Conservation (phyloP, 2,329 filamentous ascomycete genomes). For the Eutypa lata region DNA sequence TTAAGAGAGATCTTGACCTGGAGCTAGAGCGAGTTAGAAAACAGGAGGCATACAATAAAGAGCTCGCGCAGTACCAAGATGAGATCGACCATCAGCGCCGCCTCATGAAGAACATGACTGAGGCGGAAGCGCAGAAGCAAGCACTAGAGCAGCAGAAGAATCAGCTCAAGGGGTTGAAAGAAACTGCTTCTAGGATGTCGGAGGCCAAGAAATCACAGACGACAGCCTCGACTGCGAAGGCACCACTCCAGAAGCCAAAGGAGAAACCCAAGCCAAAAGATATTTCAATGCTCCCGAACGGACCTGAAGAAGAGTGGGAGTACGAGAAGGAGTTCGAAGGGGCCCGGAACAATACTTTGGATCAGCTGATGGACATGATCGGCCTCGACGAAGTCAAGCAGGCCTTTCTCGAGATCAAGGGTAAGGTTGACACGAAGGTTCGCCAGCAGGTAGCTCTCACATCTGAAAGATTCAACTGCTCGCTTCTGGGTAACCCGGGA, state of each 20-base stretch:
- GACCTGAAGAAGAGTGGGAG: slow-evolving; percentile 57
- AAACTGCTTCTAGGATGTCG: slow-evolving; percentile 16
- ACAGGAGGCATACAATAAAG: slow-evolving; percentile 40
- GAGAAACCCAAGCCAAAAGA: slow-evolving; percentile 3
- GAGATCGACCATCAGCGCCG: slow-evolving; percentile 48
- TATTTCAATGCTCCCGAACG: slow-evolving; percentile 5
- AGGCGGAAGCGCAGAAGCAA: slow-evolving; percentile 42
- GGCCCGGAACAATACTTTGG: slow-evolving; percentile 51
- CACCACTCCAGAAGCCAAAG: neutral
- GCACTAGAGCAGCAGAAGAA: slow-evolving; percentile 42
- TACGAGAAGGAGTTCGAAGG: slow-evolving; percentile 52
- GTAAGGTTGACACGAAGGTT: slow-evolving; percentile 56
- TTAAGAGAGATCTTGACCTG: slow-evolving; percentile 45
- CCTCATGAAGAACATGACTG: slow-evolving; percentile 36
- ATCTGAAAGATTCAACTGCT: slow-evolving; percentile 59
- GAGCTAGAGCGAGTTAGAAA: slow-evolving; percentile 44
- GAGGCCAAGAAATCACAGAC: slow-evolving; percentile 11
- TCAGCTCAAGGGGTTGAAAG: slow-evolving; percentile 42
- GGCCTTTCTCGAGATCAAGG: slow-evolving; percentile 61
- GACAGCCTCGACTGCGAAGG: slow-evolving; percentile 1
- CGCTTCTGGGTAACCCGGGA: slow-evolving; percentile 69
- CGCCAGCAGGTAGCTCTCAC: slow-evolving; percentile 55
- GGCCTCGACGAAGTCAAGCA: slow-evolving; percentile 68
- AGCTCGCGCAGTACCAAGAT: slow-evolving; percentile 50
- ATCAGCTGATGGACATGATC: slow-evolving; percentile 66